Evolutionary conservation across 2,329 filamentous ascomycete genomes (phyloP).

Genomic region (Fusarium sp.): DNA sequence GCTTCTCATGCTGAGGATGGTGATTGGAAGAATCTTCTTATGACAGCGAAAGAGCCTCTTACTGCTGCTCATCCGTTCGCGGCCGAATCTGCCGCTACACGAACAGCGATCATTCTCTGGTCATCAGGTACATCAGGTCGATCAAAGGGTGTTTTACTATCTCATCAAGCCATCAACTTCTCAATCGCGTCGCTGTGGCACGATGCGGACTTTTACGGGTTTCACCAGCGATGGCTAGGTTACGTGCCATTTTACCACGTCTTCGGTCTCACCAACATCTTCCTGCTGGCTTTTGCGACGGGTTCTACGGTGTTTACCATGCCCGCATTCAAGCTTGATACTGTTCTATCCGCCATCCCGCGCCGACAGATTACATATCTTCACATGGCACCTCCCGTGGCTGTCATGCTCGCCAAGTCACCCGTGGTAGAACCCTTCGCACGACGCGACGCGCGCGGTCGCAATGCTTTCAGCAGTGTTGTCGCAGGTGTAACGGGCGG

Average conservation of each 20-base stretch:
- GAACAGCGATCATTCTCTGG: conserved; percentile 64
- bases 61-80: conserved; percentile 54
- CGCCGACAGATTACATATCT: conserved; percentile 73
- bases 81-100: conserved; percentile 57
- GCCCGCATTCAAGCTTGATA: conserved; percentile 74
- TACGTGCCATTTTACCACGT: conserved; percentile 79
- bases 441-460: conserved; percentile 54
- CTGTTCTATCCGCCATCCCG: conserved; percentile 71
- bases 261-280: conserved; percentile 68
- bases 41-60: conserved; percentile 61
- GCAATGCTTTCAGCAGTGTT: conserved; percentile 70
- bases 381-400: conserved; percentile 75
- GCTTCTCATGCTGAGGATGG: conserved; percentile 31
- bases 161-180: conserved; percentile 74
- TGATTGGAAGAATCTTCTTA: conserved; percentile 73
- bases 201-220: conserved; percentile 60
- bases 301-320: conserved; percentile 74
- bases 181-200: conserved; percentile 63
- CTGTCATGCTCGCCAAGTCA: conserved; percentile 76
- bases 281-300: conserved; percentile 65
- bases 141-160: conserved; percentile 80
- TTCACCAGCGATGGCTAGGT: conserved; percentile 62
- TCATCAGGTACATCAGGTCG: conserved; percentile 76
- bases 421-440: conserved; percentile 72
- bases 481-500: conserved; percentile 68